phyloP scores from a whole-genome alignment of 2,329 filamentous ascomycete genomes.

The Penicillium sp. region DNA sequence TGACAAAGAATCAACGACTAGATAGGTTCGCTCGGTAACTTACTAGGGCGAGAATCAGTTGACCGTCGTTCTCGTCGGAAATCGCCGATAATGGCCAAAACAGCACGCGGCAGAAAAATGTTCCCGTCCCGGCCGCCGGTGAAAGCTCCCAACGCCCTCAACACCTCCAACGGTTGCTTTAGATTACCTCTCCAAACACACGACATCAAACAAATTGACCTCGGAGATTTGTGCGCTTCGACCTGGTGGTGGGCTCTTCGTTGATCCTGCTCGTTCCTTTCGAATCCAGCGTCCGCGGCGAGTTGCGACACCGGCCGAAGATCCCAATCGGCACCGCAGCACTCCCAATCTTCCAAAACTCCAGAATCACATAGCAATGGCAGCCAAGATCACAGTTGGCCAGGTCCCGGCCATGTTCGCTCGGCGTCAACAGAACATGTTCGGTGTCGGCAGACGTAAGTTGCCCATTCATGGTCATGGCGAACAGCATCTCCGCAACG shows the following conservation, averaged over 20 bases:
- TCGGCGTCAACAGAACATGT: slow-evolving; percentile 28
- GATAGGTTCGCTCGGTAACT: slow-evolving; percentile 4
- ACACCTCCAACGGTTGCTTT: slow-evolving; percentile 19
- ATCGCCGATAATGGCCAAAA: slow-evolving; percentile 15
- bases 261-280: slow-evolving; percentile 18
- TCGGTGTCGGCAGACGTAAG: slow-evolving; percentile 30
- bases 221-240: slow-evolving; percentile 13
- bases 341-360: slow-evolving; percentile 5
- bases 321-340: slow-evolving; percentile 13
- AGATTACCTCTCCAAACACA: slow-evolving; percentile 5
- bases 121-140: slow-evolving; percentile 35
- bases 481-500: neutral
- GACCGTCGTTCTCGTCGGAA: slow-evolving; percentile 21
- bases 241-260: slow-evolving; percentile 24
- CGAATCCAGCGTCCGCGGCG: slow-evolving; percentile 17
- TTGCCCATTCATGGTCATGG: slow-evolving; percentile 12
- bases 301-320: slow-evolving; percentile 15
- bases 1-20: neutral
- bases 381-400: slow-evolving; percentile 26
- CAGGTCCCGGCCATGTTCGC: slow-evolving; percentile 30
- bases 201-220: slow-evolving; percentile 10
- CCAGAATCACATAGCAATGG: slow-evolving; percentile 22
- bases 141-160: slow-evolving; percentile 34
- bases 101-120: slow-evolving; percentile 33
- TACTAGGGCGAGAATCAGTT: slow-evolving; percentile 13